These are phyloP conservation scores for Ogataea naganishii DNA, from an alignment of 805 yeast species.

Conservation along the genomic window DNA sequence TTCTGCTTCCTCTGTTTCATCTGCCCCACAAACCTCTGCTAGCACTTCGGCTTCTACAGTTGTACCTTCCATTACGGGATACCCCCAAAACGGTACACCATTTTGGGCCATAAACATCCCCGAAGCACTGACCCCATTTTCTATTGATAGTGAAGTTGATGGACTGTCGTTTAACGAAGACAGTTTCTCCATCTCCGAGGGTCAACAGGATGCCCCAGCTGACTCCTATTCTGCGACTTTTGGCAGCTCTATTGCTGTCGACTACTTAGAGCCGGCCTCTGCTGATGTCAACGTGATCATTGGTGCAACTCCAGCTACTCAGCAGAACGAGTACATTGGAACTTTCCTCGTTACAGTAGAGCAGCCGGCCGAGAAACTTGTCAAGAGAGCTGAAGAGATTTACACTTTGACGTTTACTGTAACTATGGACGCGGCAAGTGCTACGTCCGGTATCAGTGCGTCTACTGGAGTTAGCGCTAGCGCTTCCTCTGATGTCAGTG, in stretches of 20 bases:
- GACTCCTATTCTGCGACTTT: no score
- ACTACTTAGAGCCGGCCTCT: no score
- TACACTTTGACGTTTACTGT: constrained; percentile 1
- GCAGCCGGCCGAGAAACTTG: background rate
- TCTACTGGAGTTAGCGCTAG: background rate
- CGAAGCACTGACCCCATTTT: background rate
- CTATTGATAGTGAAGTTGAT: background rate
- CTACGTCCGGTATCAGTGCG: no score
- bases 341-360: background rate
- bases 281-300: background rate
- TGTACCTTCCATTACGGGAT: background rate
- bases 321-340: background rate
- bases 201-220: no score
- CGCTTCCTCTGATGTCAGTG: background rate
- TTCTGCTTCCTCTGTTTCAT: no score
- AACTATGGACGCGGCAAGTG: no score
- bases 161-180: no score
- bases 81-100: background rate
- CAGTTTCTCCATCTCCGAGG: no score
- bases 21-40: no score
- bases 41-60: no score
- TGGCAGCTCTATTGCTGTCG: no score
- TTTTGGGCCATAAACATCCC: background rate
- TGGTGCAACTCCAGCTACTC: background rate
- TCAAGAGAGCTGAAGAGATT: constrained; percentile 1